These are phyloP conservation scores for Micractinium conductrix DNA, from an alignment of 139 green algal genomes.

Conservation along the genomic window DNA sequence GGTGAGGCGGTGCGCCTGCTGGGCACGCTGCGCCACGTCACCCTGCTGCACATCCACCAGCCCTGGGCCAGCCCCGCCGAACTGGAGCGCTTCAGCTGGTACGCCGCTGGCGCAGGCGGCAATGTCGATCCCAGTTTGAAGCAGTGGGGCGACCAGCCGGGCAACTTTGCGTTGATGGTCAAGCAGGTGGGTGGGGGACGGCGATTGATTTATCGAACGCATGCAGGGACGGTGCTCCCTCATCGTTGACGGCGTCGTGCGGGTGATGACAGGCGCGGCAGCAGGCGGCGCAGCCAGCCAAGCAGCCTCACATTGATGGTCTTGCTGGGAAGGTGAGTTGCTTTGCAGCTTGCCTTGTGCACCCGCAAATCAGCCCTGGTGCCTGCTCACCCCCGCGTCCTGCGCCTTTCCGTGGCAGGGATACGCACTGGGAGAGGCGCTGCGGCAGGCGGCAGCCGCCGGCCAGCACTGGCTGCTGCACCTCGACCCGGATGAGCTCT, in stretches of 20 bases:
- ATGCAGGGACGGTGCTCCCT: too few species aligned
- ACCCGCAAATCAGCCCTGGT: too few species aligned
- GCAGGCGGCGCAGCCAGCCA: neutral
- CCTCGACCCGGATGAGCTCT: slow-evolving; percentile 66
- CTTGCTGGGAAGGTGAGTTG: too few species aligned
- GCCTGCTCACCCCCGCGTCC: too few species aligned
- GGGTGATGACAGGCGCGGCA: too few species aligned
- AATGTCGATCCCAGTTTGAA: neutral
- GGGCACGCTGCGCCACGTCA: slow-evolving; percentile 24
- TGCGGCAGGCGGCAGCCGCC: slow-evolving; percentile 37
- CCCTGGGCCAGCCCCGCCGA: slow-evolving; percentile 39
- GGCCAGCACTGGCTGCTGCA: slow-evolving; percentile 62
- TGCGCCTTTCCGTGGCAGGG: neutral
- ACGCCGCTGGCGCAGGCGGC: neutral
- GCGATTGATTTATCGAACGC: neutral
- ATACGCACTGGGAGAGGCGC: slow-evolving; percentile 34
- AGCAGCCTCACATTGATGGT: too few species aligned
- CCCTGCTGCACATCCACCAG: slow-evolving; percentile 42
- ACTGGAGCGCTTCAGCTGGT: neutral
- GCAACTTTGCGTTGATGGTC: slow-evolving; percentile 69
- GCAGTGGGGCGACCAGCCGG: slow-evolving; percentile 50
- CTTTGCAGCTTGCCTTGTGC: too few species aligned
- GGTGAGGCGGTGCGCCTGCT: slow-evolving; percentile 36
- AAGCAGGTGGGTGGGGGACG: slow-evolving; percentile 48
- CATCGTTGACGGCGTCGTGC: too few species aligned